Base-by-base conservation (phyloP, 169 alveolate species). In the Babesia bovis region DNA sequence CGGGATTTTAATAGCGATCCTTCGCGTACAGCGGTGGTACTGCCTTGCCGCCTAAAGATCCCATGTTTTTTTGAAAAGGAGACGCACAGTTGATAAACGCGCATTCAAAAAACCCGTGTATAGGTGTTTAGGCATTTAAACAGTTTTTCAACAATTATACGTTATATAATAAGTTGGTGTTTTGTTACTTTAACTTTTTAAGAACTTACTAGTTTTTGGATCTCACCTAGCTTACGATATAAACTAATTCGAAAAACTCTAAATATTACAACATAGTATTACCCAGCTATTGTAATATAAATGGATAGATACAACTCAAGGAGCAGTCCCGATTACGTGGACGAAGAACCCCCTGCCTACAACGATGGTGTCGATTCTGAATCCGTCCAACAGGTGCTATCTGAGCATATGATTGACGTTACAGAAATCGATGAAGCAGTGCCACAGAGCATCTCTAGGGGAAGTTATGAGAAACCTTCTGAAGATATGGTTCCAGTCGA, bases 21-120 rank as follows among this genome's bases (percentile, higher is more conserved):
- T 25, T 47, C 25, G 58, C 58, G 58, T 50, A 50, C 58, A 21
- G 58, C 36, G 17, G 28, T 19, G 4, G 58, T 50, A 50, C 58
- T 21, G 58, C 58, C 58, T 21, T 26, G 32, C 58, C 58, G 17
- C 30, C 58, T 4, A 15, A 2, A 19, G 17, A 15, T 1, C 36
- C 45, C 7, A 38, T 38, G 45, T 38, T 9, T 38, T 38, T 38
- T 38, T 7, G n/a, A 38, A 13, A 7, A 13, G n/a, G 7, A 13
- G 45, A 38, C 45, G 13, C 13, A 7, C 13, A 38, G 45, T 38
- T 38, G 45, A 38, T 38, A 38, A 38, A 38, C 13, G 45, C 45
- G 45, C 7, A 9, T 38, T 38, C 45, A n/a, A n/a, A n/a, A n/a
- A n/a, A n/a, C n/a, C n/a, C n/a, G n/a, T n/a, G n/a, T n/a, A n/a